Base-by-base conservation (phyloP, 441 rosid genomes). In the Populus hybrid region DNA sequence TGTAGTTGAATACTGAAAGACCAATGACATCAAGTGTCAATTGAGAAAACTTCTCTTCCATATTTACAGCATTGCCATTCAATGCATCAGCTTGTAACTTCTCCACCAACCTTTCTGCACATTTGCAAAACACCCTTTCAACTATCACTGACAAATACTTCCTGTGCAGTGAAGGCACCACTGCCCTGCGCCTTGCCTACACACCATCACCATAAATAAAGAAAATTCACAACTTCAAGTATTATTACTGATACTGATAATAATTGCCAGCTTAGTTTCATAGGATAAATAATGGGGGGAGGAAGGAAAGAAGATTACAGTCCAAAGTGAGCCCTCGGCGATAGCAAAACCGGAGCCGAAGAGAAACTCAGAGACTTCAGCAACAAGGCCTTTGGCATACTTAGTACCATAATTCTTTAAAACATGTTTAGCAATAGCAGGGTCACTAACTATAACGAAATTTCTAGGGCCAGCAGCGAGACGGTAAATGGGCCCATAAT, bases 331-430 rank as follows among this genome's bases (percentile, higher is more conserved):
- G 70, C 97, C 99, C 34, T 94, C 97, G 2, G 97, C 99, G 71
- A 91, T 93, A 66, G 99, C 99, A 57, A 94, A 92, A 66, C 99
- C 99, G 5, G 97, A 92, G 0, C 99, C 99, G 57, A 94, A 94
- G 0, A 94, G 87, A 28, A 94, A 94, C 77, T 93, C 95, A 1
- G 99, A 92, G 77, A 94, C 98, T 84, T 94, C 99, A 70, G 98
- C 81, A 9, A 94, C 97, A 12, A 94, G 90, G 10, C 99, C 99
- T 82, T 94, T 94, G 24, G 92, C 87, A 72, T 94, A 94, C 73
- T 90, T 93, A 1, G 82, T 82, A 69, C 95, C 93, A 30, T 95
- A 93, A 78, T 90, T 93, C 70, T 93, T 88, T 66, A 95, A 72
- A 38, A 95, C 94, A 68, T 95, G 97, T 82, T 95, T 93, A 7